A percentile compares a stretch with the other conserved stretches of the same genome.
Conservation (phyloP, 2,329 filamentous ascomycete species). For the Scedosporium minutisporum region DNA sequence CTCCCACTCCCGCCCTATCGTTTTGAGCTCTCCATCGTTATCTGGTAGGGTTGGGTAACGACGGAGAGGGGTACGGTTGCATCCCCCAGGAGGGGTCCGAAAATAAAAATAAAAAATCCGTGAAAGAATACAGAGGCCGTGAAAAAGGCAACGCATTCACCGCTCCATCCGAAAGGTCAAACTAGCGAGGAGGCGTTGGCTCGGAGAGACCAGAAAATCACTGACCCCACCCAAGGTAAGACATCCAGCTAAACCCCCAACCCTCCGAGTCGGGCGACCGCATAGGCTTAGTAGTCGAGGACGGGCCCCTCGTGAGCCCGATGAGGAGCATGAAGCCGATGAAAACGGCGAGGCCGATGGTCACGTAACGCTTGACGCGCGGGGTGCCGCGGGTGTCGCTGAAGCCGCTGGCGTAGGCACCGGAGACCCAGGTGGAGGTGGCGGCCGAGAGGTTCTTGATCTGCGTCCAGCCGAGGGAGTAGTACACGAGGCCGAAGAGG, state of each 20-base stretch:
- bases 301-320: conserved; percentile 7
- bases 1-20: neutral
- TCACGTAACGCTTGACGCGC: conserved; percentile 13
- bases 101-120: neutral
- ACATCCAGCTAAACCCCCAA: conserved; percentile 5
- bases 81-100: conserved; percentile 6
- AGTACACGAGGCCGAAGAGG: conserved; percentile 38
- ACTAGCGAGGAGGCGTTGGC: no score
- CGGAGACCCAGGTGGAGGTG: conserved; percentile 11
- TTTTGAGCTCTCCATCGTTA: neutral
- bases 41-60: neutral
- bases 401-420: conserved; percentile 13
- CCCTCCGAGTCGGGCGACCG: conserved; percentile 2
- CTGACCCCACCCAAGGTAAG: conserved; percentile 6
- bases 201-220: conserved; percentile 6
- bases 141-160: neutral
- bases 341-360: conserved; percentile 10
- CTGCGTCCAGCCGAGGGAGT: conserved; percentile 29
- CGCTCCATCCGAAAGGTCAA: neutral
- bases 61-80: neutral
- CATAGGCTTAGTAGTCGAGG: neutral
- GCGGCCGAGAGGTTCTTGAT: conserved; percentile 11
- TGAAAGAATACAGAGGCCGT: neutral
- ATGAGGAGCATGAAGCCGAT: conserved; percentile 13
- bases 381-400: conserved; percentile 8